A percentile compares a stretch with the other conserved stretches of the same genome.
Conservation (phyloP, 371 early-diverging fungal species). For the Mortierella polycephala region DNA sequence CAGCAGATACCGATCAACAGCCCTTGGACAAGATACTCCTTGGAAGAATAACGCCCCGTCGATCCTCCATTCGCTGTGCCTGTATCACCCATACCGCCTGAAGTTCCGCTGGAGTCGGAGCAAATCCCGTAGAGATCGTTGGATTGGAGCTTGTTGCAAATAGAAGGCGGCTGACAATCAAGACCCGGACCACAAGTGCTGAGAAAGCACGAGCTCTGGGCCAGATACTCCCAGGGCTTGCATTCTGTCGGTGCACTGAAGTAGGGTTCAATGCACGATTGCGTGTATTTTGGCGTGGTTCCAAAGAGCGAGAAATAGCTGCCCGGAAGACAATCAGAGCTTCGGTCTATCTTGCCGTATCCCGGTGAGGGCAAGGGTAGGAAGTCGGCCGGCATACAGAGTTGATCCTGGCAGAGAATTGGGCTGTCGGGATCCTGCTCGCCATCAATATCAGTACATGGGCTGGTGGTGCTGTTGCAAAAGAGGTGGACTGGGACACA, state of each 20-base stretch:
- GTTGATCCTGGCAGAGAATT: constrained; percentile 9
- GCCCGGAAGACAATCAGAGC: constrained; percentile 9
- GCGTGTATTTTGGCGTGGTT: constrained; percentile 16
- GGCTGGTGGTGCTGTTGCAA: constrained; percentile 7
- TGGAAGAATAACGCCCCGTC: constrained; percentile 11
- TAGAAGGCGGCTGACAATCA: constrained; percentile 15
- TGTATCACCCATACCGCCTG: not conserved
- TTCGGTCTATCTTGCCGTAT: constrained; percentile 12
- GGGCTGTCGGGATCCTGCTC: constrained; percentile 15
- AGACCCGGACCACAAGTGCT: constrained; percentile 19
- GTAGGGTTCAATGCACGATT: constrained; percentile 21
- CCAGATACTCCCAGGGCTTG: constrained; percentile 23
- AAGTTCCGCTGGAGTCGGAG: constrained; percentile 5
- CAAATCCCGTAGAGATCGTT: constrained; percentile 16
- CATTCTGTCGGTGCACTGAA: not conserved
- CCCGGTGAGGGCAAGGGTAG: constrained; percentile 20
- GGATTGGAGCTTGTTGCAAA: not conserved
- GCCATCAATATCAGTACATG: constrained; percentile 17
- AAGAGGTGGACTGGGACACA: constrained; percentile 18
- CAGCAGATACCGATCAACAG: constrained; percentile 26
- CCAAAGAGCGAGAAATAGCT: constrained; percentile 28
- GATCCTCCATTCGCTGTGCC: not conserved
- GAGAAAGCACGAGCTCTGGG: constrained; percentile 27
- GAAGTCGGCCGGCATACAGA: constrained; percentile 15
- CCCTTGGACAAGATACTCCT: constrained; percentile 17